A percentile compares a stretch with the other conserved stretches of the same genome.
Evolutionary conservation across 768 basidiomycete genomes (phyloP).

Genomic region (Hypholoma sublateritium): DNA sequence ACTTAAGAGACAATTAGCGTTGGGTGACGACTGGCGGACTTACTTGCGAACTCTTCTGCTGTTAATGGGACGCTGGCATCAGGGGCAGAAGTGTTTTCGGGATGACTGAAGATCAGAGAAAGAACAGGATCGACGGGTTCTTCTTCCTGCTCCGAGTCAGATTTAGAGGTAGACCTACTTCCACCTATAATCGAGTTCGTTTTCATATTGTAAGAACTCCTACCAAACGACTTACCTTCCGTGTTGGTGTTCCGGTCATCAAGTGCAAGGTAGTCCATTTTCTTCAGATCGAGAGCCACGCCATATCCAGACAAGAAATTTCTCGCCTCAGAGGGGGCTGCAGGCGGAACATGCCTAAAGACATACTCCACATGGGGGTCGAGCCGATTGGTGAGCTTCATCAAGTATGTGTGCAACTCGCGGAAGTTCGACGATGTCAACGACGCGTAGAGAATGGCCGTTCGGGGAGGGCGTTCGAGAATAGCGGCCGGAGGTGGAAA

Average conservation of each 20-base stretch:
- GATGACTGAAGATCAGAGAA: slow-evolving; percentile 37
- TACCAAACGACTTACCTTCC: slow-evolving; percentile 12
- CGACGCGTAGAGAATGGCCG: slow-evolving; percentile 79
- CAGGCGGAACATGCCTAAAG: slow-evolving; percentile 64
- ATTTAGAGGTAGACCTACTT: neutral
- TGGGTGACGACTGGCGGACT: neutral
- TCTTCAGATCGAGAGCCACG: slow-evolving; percentile 90
- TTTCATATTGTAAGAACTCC: neutral
- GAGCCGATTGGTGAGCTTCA: slow-evolving; percentile 43
- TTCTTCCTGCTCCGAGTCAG: slow-evolving; percentile 26
- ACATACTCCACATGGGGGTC: slow-evolving; percentile 66
- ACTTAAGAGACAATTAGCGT: neutral
- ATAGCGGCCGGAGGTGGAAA: slow-evolving; percentile 48
- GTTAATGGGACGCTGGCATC: slow-evolving; percentile 44
- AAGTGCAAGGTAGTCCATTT: slow-evolving; percentile 92
- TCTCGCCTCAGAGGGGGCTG: slow-evolving; percentile 19
- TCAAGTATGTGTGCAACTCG: slow-evolving; percentile 65
- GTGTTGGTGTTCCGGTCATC: slow-evolving; percentile 69
- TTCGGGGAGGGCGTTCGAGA: slow-evolving; percentile 49
- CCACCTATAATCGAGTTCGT: slow-evolving; percentile 6
- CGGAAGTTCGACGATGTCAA: slow-evolving; percentile 67
- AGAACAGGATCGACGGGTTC: slow-evolving; percentile 33
- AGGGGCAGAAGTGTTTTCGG: slow-evolving; percentile 37
- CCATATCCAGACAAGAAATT: slow-evolving; percentile 85
- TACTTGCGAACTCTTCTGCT: slow-evolving; percentile 56